Evolutionary conservation across 306 rosid genomes (phyloP).

Genomic region (Medicago lupulina): DNA sequence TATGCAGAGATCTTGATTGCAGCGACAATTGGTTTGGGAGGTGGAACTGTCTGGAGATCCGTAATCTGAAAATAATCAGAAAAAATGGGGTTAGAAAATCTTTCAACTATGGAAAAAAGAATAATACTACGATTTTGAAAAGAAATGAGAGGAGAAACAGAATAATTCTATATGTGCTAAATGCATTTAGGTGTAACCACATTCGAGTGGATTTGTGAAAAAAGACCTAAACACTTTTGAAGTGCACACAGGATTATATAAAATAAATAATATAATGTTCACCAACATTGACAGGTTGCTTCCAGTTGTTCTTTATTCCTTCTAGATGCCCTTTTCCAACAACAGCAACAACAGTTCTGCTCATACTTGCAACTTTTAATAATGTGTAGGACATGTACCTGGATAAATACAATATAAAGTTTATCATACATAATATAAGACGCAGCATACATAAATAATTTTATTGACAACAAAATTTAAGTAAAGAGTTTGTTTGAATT

Average conservation of each 20-base stretch:
- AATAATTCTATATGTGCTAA: too few relatives aligned
- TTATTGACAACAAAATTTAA: neutral
- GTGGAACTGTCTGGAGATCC: constrained; percentile 73
- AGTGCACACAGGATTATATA: neutral
- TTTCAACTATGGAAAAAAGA: neutral
- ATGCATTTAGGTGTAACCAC: too few relatives aligned
- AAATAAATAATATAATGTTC: constrained; percentile 28
- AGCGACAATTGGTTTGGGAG: constrained; percentile 47
- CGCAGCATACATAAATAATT: constrained; percentile 15
- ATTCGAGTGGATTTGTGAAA: too few relatives aligned
- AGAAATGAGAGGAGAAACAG: too few relatives aligned
- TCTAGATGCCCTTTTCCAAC: constrained; percentile 88
- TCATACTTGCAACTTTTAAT: constrained; percentile 65
- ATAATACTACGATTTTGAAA: too few relatives aligned
- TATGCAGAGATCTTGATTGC: constrained; percentile 50
- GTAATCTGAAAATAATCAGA: constrained; percentile 53
- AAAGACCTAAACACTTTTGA: too few relatives aligned
- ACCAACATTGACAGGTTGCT: constrained; percentile 84
- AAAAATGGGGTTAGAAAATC: constrained; percentile 23
- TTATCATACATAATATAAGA: neutral
- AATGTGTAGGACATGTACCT: constrained; percentile 83
- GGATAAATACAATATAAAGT: constrained; percentile 25
- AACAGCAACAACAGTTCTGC: constrained; percentile 78
- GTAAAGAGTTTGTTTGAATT: neutral
- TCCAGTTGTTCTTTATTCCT: constrained; percentile 88